phyloP scores from a whole-genome alignment of 345 rosid species.

The Sisymbrium altissimum region DNA sequence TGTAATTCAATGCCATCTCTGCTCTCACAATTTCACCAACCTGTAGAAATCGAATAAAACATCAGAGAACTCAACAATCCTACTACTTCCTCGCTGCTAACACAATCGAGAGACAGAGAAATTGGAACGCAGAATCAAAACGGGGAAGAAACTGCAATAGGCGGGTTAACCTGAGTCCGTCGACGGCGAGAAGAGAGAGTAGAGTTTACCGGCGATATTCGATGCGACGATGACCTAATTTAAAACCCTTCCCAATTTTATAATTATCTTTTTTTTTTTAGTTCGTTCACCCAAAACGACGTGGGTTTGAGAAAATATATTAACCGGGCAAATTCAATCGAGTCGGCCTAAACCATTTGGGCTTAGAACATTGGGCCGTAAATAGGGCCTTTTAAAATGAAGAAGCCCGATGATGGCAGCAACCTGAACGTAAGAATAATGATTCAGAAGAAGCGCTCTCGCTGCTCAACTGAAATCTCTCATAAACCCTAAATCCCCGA shows the following conservation, averaged over 20 bases:
- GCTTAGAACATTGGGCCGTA: not conserved
- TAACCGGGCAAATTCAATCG: not conserved
- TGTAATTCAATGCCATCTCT: conserved; percentile 32
- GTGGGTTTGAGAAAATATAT: not conserved
- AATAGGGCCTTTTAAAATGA: not conserved
- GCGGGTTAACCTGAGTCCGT: conserved; percentile 7
- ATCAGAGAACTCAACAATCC: not conserved
- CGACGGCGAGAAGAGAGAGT: conserved; percentile 14
- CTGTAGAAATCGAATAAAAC: not conserved
- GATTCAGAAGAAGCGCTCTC: not conserved
- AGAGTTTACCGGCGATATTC: conserved; percentile 11
- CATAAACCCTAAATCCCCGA: conserved; percentile 37
- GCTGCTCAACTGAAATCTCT: conserved; percentile 12
- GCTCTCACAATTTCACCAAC: not conserved
- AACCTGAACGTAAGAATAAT: not conserved
- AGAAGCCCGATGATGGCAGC: not conserved
- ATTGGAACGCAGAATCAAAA: too few relatives aligned
- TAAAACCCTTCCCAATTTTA: not conserved
- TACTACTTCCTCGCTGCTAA: not conserved
- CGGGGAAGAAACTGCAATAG: not conserved
- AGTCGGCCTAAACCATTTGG: not conserved
- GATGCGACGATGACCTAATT: conserved; percentile 10
- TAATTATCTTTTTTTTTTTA: not conserved
- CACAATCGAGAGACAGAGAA: not conserved
- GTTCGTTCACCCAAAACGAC: not conserved